Evolutionary conservation across 2,329 filamentous ascomycete species (phyloP).

Genomic region (Sclerotinia subarctica): DNA sequence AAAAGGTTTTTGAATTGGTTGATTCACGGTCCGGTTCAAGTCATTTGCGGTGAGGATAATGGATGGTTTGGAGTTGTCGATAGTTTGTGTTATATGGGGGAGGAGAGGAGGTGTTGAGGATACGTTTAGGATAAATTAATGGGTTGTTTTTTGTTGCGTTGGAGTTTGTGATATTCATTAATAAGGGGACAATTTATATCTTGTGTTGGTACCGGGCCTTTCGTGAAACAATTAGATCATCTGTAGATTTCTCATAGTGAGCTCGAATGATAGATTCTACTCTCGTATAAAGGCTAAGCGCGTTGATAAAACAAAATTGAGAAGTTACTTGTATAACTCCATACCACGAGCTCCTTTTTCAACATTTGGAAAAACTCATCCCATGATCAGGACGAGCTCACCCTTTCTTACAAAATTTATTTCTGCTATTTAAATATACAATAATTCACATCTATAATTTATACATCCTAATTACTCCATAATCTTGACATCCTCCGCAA

Average conservation of each 20-base stretch:
- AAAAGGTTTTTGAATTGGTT: neutral
- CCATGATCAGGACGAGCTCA: neutral
- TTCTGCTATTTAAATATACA: neutral
- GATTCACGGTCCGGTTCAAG: neutral
- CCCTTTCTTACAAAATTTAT: neutral
- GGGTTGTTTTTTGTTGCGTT: no score
- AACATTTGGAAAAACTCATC: neutral
- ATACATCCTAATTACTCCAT: constrained; percentile 40
- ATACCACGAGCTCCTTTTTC: no score
- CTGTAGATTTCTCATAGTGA: no score
- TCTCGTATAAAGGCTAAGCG: no score
- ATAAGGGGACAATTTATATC: no score
- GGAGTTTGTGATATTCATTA: no score
- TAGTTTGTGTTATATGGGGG: neutral
- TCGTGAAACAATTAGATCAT: no score
- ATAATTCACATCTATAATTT: neutral
- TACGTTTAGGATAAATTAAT: neutral
- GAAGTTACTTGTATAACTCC: no score
- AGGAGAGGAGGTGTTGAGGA: neutral
- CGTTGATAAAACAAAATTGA: no score
- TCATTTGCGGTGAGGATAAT: neutral
- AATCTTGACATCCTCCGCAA: constrained; percentile 55
- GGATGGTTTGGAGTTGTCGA: neutral
- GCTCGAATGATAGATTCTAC: no score
- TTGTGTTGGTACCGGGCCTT: no score